Conservation (phyloP, 805 yeast genomes). For the Teunomyces atbi region DNA sequence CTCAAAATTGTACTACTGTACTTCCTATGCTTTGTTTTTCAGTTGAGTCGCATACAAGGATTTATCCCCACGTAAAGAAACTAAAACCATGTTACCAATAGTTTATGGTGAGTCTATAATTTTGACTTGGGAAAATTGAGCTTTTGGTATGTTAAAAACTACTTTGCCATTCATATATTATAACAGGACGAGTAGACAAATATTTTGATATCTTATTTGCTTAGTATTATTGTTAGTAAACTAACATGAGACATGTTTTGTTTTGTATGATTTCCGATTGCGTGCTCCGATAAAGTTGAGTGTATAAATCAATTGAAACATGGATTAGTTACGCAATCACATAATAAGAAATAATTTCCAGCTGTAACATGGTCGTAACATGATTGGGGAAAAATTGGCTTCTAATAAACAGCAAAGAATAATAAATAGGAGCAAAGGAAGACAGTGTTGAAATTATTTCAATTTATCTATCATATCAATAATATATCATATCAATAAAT, state of each 20-base stretch:
- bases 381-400: not conserved
- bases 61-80: not conserved
- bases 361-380: not conserved
- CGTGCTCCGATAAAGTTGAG: not conserved
- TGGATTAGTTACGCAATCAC: not conserved
- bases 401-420: not conserved
- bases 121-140: not conserved
- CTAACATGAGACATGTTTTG: not conserved
- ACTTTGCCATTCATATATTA: not conserved
- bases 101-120: not conserved
- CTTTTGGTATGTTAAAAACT: not conserved
- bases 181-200: not conserved
- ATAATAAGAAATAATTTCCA: not conserved
- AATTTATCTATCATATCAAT: not conserved
- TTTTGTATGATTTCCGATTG: not conserved
- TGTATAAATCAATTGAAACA: not conserved
- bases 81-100: not conserved
- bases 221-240: not conserved
- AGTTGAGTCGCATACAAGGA: not conserved
- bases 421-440: not conserved
- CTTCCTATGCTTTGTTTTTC: too few relatives aligned
- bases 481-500: not conserved
- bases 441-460: not conserved
- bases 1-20: not conserved
- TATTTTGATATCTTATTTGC: not conserved